Conservation (phyloP, 108 stramenopile genomes). For the Skeletonema menzelii region DNA sequence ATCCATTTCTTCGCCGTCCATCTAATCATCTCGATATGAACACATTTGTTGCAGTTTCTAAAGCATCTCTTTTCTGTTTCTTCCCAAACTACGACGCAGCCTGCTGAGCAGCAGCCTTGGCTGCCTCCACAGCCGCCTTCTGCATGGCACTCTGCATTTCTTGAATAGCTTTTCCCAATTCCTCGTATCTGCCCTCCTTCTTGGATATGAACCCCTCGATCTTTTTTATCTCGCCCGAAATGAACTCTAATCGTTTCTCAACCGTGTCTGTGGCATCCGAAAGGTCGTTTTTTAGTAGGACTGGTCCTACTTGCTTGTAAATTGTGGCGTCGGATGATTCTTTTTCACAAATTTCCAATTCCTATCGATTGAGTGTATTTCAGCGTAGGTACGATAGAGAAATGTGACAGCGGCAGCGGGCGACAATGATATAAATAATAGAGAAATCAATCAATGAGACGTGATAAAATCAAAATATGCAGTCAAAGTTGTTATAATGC, state of each 20-base stretch:
- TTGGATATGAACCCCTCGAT: slow-evolving; percentile 53
- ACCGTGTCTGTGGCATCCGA: slow-evolving; percentile 92
- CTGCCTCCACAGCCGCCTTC: slow-evolving; percentile 81
- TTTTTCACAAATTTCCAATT: slow-evolving; percentile 43
- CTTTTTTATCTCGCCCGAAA: slow-evolving; percentile 69
- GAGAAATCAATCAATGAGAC: neutral
- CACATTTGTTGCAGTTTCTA: neutral
- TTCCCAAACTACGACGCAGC: slow-evolving; percentile 16
- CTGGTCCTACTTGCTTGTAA: slow-evolving; percentile 92
- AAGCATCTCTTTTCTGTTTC: neutral
- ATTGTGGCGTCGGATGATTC: slow-evolving; percentile 48
- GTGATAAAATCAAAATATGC: neutral
- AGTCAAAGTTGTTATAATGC: neutral
- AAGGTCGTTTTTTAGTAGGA: slow-evolving; percentile 85
- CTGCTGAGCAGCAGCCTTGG: slow-evolving; percentile 69
- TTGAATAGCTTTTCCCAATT: slow-evolving; percentile 70
- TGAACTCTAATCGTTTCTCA: slow-evolving; percentile 85
- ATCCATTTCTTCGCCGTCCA: neutral
- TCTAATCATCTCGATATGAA: neutral
- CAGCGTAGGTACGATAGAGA: slow-evolving; percentile 1
- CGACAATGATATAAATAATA: neutral
- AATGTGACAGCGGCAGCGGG: neutral
- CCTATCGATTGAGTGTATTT: slow-evolving; percentile 5
- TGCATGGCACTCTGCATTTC: slow-evolving; percentile 85
- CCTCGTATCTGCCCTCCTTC: slow-evolving; percentile 59